These are phyloP conservation scores for Plasmodium reichenowi DNA, from an alignment of 169 alveolate species.

Conservation along the genomic window DNA sequence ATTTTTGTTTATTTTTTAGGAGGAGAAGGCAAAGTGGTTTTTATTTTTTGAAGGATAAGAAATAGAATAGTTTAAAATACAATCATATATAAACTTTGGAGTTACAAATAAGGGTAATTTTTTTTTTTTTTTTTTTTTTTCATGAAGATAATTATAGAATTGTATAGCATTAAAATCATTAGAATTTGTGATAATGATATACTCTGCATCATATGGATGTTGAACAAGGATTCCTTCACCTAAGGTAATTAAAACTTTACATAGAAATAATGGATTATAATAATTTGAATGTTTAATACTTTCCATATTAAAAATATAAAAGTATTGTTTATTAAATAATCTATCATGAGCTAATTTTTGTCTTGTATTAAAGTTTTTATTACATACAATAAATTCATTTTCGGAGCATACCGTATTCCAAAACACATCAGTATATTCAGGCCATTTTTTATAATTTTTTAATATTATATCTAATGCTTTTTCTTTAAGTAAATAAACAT, in stretches of 20 bases:
- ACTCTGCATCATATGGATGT: slow-evolving; percentile 83
- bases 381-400: slow-evolving; percentile 82
- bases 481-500: slow-evolving; percentile 84
- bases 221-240: slow-evolving; percentile 84
- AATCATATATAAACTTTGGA: slow-evolving; percentile 66
- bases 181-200: slow-evolving; percentile 80
- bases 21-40: slow-evolving; percentile 37
- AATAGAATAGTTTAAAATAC: slow-evolving; percentile 63
- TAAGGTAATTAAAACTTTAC: slow-evolving; percentile 78
- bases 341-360: slow-evolving; percentile 86
- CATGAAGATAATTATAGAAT: slow-evolving; percentile 49
- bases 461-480: slow-evolving; percentile 84
- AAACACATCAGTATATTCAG: slow-evolving; percentile 83
- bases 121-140: slow-evolving; percentile 48
- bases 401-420: slow-evolving; percentile 78
- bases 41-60: slow-evolving; percentile 65
- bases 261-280: slow-evolving; percentile 56
- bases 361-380: slow-evolving; percentile 80
- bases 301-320: slow-evolving; percentile 78
- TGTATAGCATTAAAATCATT: slow-evolving; percentile 38
- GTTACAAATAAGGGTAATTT: slow-evolving; percentile 69
- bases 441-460: slow-evolving; percentile 83
- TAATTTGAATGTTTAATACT: slow-evolving; percentile 67
- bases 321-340: slow-evolving; percentile 83
- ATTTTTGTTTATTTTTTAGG: background rate